These are phyloP conservation scores for Hygrocybe coccinea DNA, from an alignment of 768 basidiomycete species.

Conservation along the genomic window DNA sequence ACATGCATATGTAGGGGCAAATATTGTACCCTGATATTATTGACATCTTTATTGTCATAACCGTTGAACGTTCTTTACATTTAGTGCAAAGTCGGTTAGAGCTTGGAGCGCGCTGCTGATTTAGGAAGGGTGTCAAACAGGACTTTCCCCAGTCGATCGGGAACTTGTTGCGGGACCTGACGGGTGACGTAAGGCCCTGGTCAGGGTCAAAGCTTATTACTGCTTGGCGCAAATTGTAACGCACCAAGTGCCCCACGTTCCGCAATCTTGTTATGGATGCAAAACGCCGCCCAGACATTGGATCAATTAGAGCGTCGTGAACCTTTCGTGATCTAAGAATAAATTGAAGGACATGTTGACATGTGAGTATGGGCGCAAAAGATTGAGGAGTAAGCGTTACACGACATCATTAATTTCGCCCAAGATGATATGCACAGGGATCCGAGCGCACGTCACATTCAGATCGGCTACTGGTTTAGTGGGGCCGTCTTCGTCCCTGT, in stretches of 20 bases:
- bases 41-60: neutral
- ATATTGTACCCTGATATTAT: neutral
- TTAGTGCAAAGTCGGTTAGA: neutral
- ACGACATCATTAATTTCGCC: conserved; percentile 50
- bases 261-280: conserved; percentile 29
- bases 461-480: conserved; percentile 48
- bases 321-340: conserved; percentile 30
- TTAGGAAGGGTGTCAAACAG: conserved; percentile 7
- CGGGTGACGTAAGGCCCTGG: neutral
- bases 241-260: conserved; percentile 32
- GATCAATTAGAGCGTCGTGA: conserved; percentile 34
- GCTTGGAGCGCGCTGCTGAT: conserved; percentile 1
- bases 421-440: conserved; percentile 52
- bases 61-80: neutral
- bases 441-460: conserved; percentile 32
- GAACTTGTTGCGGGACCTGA: conserved; percentile 15
- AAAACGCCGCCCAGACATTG: conserved; percentile 30
- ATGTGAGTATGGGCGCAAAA: neutral
- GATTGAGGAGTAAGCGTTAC: conserved; percentile 31
- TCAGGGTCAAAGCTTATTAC: neutral
- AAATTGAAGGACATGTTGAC: neutral
- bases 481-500: conserved; percentile 51
- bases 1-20: conserved; percentile 9
- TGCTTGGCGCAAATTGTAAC: neutral
- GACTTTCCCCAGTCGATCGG: conserved; percentile 10